Evolutionary conservation across 495 filamentous ascomycete species (phyloP), one percentile per base, ranked within the genome.

Genomic region (Aspergillus olivimuriae): DNA sequence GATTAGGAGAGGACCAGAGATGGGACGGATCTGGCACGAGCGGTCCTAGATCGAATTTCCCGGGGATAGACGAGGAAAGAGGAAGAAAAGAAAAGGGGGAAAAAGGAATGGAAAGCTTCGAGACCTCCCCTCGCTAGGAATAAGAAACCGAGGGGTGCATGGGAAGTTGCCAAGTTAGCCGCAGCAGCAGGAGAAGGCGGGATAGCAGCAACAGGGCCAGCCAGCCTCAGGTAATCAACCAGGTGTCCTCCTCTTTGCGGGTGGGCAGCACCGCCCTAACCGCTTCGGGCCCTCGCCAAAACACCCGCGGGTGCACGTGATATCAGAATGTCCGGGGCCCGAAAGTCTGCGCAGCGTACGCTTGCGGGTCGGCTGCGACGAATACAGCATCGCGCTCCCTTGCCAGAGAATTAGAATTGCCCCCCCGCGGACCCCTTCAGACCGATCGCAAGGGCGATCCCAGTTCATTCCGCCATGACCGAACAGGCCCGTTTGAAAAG

Each of bases 401-500:
- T n/a, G n/a, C n/a, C n/a, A n/a, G n/a, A n/a, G n/a, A n/a, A n/a
- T n/a, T n/a, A n/a, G 15, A 34, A 1, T 14, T 34, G 16, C n/a
- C 33, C 2, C 12, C 19, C 4, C 14, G 26, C 33, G 15, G 33
- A n/a, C 18, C 24, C 16, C n/a, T 33, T 23, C 22, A 9, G n/a
- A n/a, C n/a, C n/a, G n/a, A n/a, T n/a, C n/a, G n/a, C n/a, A n/a
- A n/a, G n/a, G n/a, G n/a, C n/a, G n/a, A n/a, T n/a, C n/a, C 20
- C 17, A 36, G 7, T 17, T 34, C 22, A n/a, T 8, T 28, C 40
- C 50, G 80, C 39, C 23, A 91, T 92, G 87, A 82, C 83, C 39
- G 87, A 92, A 68, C 70, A 79, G 11, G 72, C 90, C 23, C 85
- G 92, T 40, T 78, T 94, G 56, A 95, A 94, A 55, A 67, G 60